These are phyloP conservation scores for Phaeosphaeria sp. DNA, from an alignment of 2,329 filamentous ascomycete species.

Conservation along the genomic window DNA sequence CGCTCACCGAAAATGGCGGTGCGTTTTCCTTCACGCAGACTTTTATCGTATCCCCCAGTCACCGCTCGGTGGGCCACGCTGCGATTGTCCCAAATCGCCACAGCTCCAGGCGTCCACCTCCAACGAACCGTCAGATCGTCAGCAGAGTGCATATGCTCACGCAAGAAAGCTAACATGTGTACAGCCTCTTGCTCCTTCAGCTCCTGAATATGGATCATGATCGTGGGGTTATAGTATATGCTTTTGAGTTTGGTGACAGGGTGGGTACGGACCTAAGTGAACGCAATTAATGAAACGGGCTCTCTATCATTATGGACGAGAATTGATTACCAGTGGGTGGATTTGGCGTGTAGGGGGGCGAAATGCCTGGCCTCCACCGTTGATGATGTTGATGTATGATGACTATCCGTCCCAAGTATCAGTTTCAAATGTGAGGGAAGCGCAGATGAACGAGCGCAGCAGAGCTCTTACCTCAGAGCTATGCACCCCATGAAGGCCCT, in stretches of 20 bases:
- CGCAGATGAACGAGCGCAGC: no score
- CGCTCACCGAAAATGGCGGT: constrained; percentile 12
- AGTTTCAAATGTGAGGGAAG: no score
- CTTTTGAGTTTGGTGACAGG: constrained; percentile 57
- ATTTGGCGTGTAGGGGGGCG: constrained; percentile 54
- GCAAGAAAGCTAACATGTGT: constrained; percentile 7
- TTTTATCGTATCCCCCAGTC: constrained; percentile 10
- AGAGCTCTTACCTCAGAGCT: neutral
- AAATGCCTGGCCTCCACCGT: constrained; percentile 8
- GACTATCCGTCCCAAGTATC: no score
- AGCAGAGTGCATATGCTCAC: constrained; percentile 11
- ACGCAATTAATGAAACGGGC: no score
- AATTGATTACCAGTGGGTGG: constrained; percentile 54
- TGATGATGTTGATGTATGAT: constrained; percentile 6
- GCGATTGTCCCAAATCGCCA: constrained; percentile 15
- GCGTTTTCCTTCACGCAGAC: constrained; percentile 8
- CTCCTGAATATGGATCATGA: constrained; percentile 58
- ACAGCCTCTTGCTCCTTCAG: constrained; percentile 56
- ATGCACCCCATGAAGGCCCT: constrained; percentile 5
- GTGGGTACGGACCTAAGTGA: constrained; percentile 43
- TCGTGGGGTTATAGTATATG: constrained; percentile 49
- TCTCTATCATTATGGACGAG: no score
- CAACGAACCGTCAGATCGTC: constrained; percentile 12
- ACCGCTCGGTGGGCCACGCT: constrained; percentile 10
- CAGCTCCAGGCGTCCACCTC: constrained; percentile 13